These are phyloP conservation scores for Trebouxia sp. DNA, from an alignment of 139 green algal genomes.

Conservation along the genomic window DNA sequence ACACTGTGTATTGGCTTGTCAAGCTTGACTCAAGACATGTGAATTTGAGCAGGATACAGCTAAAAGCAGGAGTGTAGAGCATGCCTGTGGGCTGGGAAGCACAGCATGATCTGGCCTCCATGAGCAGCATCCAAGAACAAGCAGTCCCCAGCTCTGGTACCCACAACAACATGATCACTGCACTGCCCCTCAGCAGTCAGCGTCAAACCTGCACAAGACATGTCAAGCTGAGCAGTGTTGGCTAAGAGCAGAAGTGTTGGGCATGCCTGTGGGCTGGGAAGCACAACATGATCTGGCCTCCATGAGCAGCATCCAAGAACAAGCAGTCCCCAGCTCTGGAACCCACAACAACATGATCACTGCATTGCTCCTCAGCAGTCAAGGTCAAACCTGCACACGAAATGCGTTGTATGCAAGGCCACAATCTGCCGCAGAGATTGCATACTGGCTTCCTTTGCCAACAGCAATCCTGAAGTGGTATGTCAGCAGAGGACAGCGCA, in stretches of 20 bases:
- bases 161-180: constrained; percentile 24
- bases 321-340: constrained; percentile 21
- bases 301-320: constrained; percentile 15
- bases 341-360: constrained; percentile 23
- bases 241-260: neutral
- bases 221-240: too few relatives aligned
- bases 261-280: constrained; percentile 27
- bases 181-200: neutral
- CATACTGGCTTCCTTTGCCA: too few relatives aligned
- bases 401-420: too few relatives aligned
- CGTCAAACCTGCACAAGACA: neutral
- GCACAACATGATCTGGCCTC: neutral
- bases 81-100: constrained; percentile 29
- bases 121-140: constrained; percentile 18
- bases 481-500: too few relatives aligned
- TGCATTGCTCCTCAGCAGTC: neutral
- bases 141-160: constrained; percentile 20
- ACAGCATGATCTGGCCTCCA: constrained; percentile 1
- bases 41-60: neutral
- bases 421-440: too few relatives aligned
- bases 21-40: neutral
- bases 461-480: too few relatives aligned
- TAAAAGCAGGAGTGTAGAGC: neutral
- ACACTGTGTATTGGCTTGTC: too few relatives aligned
- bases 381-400: constrained; percentile 11